Conservation (phyloP, 23 red algal genomes). For the Gracilariopsis chorda region DNA sequence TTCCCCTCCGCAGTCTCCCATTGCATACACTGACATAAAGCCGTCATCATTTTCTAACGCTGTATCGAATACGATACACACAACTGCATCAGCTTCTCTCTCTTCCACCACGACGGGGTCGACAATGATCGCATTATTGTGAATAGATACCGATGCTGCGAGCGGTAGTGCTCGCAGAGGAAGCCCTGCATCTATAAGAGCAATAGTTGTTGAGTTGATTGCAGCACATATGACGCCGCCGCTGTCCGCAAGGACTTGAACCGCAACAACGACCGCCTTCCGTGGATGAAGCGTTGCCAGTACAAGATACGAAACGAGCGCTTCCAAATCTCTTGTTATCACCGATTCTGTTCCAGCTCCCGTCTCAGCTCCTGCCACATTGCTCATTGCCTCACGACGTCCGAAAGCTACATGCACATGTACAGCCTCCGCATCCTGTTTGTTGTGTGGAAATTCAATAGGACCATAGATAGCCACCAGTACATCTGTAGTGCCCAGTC, state of each 20-base stretch:
- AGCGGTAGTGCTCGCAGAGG: slow-evolving; percentile 69
- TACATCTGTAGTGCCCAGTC: slow-evolving; percentile 64
- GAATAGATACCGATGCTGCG: slow-evolving; percentile 28
- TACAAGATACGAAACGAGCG: slow-evolving; percentile 8
- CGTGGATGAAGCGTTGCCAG: background rate
- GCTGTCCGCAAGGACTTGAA: slow-evolving; percentile 79
- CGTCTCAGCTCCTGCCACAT: background rate
- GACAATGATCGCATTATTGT: slow-evolving; percentile 29
- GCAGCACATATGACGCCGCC: slow-evolving; percentile 64
- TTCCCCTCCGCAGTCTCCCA: slow-evolving; percentile 46
- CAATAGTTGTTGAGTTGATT: slow-evolving; percentile 69
- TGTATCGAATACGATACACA: slow-evolving; percentile 39
- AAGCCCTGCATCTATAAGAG: slow-evolving; percentile 74
- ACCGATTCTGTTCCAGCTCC: background rate
- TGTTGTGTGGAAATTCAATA: slow-evolving; percentile 38
- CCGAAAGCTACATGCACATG: slow-evolving; percentile 48
- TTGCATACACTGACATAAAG: slow-evolving; percentile 67
- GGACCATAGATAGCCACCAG: slow-evolving; percentile 87
- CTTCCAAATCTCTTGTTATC: slow-evolving; percentile 5
- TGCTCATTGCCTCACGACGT: background rate
- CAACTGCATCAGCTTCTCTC: slow-evolving; percentile 26
- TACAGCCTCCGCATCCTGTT: slow-evolving; percentile 26
- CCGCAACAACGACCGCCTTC: slow-evolving; percentile 63
- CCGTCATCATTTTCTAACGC: slow-evolving; percentile 45
- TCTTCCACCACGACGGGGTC: slow-evolving; percentile 55